Conservation (phyloP, 1,139 yeast species). For the Lodderomyces oxycetoniae region DNA sequence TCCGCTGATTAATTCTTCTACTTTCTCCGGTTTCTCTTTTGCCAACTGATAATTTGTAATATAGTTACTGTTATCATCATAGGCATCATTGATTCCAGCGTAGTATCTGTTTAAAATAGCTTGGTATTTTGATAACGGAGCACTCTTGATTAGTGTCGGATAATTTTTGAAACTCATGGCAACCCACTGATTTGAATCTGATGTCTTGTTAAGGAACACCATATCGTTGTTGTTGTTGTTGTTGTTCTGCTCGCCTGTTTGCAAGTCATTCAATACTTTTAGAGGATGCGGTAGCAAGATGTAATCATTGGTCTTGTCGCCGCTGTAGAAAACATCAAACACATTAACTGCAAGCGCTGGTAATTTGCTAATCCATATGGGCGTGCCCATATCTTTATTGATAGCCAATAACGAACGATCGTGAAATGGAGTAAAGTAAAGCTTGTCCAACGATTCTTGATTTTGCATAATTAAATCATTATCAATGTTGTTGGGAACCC, state of each 20-base stretch:
- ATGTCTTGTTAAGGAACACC: slow-evolving; percentile 63
- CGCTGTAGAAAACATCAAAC: slow-evolving; percentile 58
- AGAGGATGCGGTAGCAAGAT: slow-evolving; percentile 66
- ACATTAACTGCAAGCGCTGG: slow-evolving; percentile 68
- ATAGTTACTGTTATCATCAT: slow-evolving; percentile 9
- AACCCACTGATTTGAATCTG: slow-evolving; percentile 67
- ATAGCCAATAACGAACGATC: slow-evolving; percentile 68
- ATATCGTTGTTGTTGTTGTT: slow-evolving; percentile 30
- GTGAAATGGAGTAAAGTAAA: slow-evolving; percentile 80
- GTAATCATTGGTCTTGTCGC: slow-evolving; percentile 24
- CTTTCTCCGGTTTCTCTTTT: slow-evolving; percentile 15
- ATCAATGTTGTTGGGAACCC: slow-evolving; percentile 93
- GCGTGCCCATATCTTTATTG: slow-evolving; percentile 59
- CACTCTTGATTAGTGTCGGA: slow-evolving; percentile 76
- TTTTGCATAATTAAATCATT: slow-evolving; percentile 55
- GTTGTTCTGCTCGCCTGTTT: slow-evolving; percentile 26
- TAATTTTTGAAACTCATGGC: slow-evolving; percentile 76
- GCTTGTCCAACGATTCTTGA: slow-evolving; percentile 55
- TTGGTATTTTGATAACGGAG: slow-evolving; percentile 64
- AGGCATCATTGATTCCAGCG: slow-evolving; percentile 9
- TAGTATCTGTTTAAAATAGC: slow-evolving; percentile 23
- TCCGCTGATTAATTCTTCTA: slow-evolving; percentile 43
- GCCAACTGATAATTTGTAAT: slow-evolving; percentile 20
- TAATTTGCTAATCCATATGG: slow-evolving; percentile 71
- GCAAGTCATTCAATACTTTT: slow-evolving; percentile 36